Evolutionary conservation across 2,329 filamentous ascomycete species (phyloP).

Genomic region (Trichoderma aggressivum): DNA sequence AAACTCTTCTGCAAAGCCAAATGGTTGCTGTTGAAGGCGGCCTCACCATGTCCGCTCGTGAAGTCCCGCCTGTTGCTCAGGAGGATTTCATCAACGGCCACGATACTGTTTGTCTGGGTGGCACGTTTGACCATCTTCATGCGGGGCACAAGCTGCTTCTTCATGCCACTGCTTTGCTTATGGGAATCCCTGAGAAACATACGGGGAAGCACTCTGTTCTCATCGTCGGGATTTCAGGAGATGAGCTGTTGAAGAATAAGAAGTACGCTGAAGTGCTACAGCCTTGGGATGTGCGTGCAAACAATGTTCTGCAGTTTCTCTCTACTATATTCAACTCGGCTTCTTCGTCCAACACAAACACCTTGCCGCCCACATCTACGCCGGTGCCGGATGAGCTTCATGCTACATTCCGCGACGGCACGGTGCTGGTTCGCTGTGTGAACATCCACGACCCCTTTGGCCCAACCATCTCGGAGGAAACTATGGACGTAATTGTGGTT

Average conservation of each 20-base stretch:
- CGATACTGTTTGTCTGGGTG: constrained; percentile 68
- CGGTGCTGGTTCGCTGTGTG: constrained; percentile 70
- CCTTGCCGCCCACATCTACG: background rate
- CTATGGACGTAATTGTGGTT: constrained; percentile 76
- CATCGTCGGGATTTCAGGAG: constrained; percentile 84
- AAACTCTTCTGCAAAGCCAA: constrained; percentile 48
- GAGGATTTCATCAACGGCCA: constrained; percentile 24
- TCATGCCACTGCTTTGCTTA: constrained; percentile 75
- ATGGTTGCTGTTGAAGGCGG: constrained; percentile 52
- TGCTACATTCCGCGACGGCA: constrained; percentile 56
- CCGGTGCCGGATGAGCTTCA: constrained; percentile 29
- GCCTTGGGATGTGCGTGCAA: constrained; percentile 72
- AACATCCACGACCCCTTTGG: constrained; percentile 86
- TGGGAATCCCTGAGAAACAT: constrained; percentile 48
- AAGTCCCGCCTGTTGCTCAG: background rate
- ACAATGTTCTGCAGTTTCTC: constrained; percentile 69
- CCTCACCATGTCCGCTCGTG: constrained; percentile 38
- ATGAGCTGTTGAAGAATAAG: constrained; percentile 82
- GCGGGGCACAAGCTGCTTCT: constrained; percentile 94
- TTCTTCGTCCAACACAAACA: constrained; percentile 27
- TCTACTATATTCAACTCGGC: constrained; percentile 54
- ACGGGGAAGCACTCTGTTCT: constrained; percentile 51
- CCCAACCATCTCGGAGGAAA: constrained; percentile 79
- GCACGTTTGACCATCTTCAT: constrained; percentile 95
- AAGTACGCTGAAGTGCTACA: constrained; percentile 80